Evolutionary conservation across 768 basidiomycete species (phyloP), one percentile per base, ranked within the genome.

Genomic region (Serendipita sp.): DNA sequence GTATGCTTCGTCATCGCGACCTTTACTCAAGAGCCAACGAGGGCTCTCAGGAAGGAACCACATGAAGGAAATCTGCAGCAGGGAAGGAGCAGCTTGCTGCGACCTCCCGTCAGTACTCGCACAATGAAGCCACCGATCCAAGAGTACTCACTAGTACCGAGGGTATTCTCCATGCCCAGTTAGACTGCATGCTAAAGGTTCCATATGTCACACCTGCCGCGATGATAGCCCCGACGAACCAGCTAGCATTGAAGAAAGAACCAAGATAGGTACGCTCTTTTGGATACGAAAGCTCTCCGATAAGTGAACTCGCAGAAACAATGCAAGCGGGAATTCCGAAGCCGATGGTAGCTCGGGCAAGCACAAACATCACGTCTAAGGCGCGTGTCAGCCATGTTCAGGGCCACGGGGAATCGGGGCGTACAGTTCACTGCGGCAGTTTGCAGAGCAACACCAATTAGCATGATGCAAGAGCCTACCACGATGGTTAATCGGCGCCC

Each of bases 161-260:
- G 0, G 84, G 85, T 23, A 85, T 83, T n/a, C 85, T 78, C 85
- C 85, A 86, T 10, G 80, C 82, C 83, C 83, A 84, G 68, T 81
- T 78, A 58, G 68, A 51, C 10, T 11, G 16, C 41, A 58, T 62
- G 23, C 56, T 44, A 58, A 65, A 60, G 30, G 52, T 30, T 16
- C 48, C 48, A 28, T 36, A 63, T 4, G 23, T 63, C 15, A 54
- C 18, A 41, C 36, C 54, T 16, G 45, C 82, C 80, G 66, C 66
- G 2, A 65, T 15, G 11, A 64, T 67, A 2, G 64, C 52, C 1
- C 66, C 66, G 38, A 64, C 58, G 51, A 65, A 67, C 18, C 44
- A 67, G 41, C 62, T 63, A 18, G 63, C 63, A 63, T 66, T 66
- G 66, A 66, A 66, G 7, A 66, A 63, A 8, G 63, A 64, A 16